phyloP scores from a whole-genome alignment of 176 grass and related monocot genomes.

The Paspalum vaginatum region DNA sequence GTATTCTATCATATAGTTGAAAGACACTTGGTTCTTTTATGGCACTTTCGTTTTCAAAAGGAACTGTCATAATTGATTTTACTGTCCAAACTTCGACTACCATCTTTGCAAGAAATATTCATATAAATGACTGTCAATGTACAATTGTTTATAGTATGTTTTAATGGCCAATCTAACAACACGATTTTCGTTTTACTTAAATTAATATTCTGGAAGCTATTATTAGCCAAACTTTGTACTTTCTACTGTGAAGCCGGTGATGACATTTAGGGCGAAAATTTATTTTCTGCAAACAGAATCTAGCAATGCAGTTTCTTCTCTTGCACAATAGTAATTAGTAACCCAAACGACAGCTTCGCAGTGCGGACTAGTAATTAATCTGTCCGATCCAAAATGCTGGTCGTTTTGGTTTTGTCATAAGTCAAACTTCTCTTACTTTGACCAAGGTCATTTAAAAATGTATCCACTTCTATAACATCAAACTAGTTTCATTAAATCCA shows the following conservation, averaged over 20 bases:
- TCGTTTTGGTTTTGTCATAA: no score
- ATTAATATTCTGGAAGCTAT: not conserved
- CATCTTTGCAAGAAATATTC: not conserved
- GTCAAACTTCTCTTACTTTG: no score
- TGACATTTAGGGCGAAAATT: not conserved
- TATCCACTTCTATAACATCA: no score
- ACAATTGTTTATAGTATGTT: not conserved
- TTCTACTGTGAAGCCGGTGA: not conserved
- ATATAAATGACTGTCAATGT: not conserved
- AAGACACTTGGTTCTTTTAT: conserved; percentile 1
- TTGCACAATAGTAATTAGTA: not conserved
- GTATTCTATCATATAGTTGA: not conserved
- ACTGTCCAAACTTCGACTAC: not conserved
- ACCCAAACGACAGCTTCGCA: conserved; percentile 14
- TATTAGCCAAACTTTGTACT: conserved; percentile 14
- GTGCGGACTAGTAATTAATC: conserved; percentile 19
- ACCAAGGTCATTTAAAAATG: no score
- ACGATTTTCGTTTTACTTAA: not conserved
- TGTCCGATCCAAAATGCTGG: no score
- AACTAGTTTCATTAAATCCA: no score
- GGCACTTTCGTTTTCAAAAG: not conserved
- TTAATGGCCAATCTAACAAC: not conserved
- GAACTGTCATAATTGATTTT: not conserved
- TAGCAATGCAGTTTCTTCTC: conserved; percentile 25
- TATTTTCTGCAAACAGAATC: conserved; percentile 15